Conservation (phyloP, 257 asterid genomes). For the Lithospermum erythrorhizon region DNA sequence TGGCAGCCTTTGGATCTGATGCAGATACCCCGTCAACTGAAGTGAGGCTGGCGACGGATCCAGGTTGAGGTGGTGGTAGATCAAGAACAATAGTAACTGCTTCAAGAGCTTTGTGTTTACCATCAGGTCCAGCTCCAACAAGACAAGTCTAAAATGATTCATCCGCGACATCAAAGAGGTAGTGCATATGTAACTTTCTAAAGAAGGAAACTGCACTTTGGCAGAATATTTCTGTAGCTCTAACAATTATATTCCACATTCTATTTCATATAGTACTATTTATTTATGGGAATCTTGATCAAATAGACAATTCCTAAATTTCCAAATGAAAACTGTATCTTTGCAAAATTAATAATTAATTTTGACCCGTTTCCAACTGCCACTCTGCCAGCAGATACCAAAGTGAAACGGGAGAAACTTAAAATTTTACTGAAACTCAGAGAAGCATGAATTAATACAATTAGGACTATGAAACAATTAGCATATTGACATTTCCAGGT, state of each 20-base stretch:
- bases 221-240: background rate
- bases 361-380: background rate
- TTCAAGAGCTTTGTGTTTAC: slow-evolving; percentile 95
- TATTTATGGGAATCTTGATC: background rate
- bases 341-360: no score
- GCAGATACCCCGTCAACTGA: slow-evolving; percentile 89
- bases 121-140: slow-evolving; percentile 99
- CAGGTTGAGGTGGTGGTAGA: slow-evolving; percentile 98
- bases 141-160: slow-evolving; percentile 67
- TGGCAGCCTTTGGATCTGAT: slow-evolving; percentile 94
- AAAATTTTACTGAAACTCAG: background rate
- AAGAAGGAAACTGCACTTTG: background rate
- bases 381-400: background rate
- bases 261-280: no score
- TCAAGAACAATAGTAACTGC: slow-evolving; percentile 98
- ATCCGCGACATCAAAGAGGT: slow-evolving; percentile 6
- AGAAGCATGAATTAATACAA: background rate
- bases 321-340: background rate
- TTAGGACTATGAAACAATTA: slow-evolving; percentile 1
- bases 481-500: background rate
- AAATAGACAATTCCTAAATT: no score
- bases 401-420: background rate
- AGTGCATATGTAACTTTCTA: background rate
- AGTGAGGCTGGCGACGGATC: slow-evolving; percentile 59
- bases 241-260: background rate